These are phyloP conservation scores for Gaillardinia entomophila DNA, from an alignment of 805 yeast genomes.

Conservation along the genomic window DNA sequence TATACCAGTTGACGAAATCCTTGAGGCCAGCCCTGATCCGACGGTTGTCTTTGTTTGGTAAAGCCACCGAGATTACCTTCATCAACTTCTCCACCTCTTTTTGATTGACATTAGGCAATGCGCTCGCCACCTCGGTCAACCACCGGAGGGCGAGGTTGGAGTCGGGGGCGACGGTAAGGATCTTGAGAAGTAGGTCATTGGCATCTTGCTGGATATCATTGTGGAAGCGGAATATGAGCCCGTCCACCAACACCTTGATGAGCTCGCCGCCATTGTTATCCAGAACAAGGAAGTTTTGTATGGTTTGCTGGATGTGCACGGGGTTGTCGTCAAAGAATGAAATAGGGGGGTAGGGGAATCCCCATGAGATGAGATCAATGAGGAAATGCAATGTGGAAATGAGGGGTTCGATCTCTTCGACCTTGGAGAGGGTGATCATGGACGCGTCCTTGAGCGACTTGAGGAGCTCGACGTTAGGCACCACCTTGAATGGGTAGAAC, in stretches of 20 bases:
- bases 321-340: constrained; percentile 57
- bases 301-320: constrained; percentile 40
- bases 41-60: constrained; percentile 64
- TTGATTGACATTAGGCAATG: constrained; percentile 60
- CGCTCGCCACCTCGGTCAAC: constrained; percentile 50
- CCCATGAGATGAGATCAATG: constrained; percentile 83
- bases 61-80: constrained; percentile 50
- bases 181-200: constrained; percentile 63
- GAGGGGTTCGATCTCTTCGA: constrained; percentile 69
- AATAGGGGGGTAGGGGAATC: constrained; percentile 72
- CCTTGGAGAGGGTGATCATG: constrained; percentile 40
- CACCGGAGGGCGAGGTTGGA: constrained; percentile 45
- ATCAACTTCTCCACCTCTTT: constrained; percentile 66
- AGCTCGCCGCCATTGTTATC: constrained; percentile 54
- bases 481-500: constrained; percentile 59
- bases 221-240: constrained; percentile 68
- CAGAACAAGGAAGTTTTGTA: constrained; percentile 32
- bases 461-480: constrained; percentile 41
- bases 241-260: constrained; percentile 49
- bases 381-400: constrained; percentile 66
- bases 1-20: constrained; percentile 80
- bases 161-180: constrained; percentile 47
- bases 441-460: constrained; percentile 55
- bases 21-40: constrained; percentile 65
- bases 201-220: constrained; percentile 67